Evolutionary conservation across 306 rosid species (phyloP).

Genomic region (Dalbergia cochinchinensis): DNA sequence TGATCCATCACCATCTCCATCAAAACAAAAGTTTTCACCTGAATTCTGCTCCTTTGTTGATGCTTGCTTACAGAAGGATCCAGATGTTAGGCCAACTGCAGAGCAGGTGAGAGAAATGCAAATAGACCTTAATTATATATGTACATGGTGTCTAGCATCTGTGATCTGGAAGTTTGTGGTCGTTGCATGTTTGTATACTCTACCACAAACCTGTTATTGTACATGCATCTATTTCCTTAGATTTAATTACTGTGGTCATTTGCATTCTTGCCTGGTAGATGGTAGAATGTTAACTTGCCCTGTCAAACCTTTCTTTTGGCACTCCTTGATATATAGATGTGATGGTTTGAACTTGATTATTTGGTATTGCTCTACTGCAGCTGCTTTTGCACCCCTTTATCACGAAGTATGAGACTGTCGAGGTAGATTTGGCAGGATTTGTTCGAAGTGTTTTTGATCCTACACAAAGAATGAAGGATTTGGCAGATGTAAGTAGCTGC

Average conservation of each 20-base stretch:
- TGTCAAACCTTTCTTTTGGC: constrained; percentile 27
- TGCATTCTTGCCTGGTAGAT: constrained; percentile 15
- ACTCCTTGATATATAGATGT: constrained; percentile 20
- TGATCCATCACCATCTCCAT: constrained; percentile 94
- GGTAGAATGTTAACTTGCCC: constrained; percentile 12
- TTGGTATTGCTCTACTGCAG: constrained; percentile 60
- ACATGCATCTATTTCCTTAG: constrained; percentile 15
- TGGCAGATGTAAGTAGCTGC: constrained; percentile 87
- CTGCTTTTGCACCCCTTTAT: constrained; percentile 90
- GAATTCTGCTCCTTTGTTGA: constrained; percentile 94
- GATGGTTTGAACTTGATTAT: constrained; percentile 46
- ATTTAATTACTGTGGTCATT: constrained; percentile 28
- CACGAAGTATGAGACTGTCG: constrained; percentile 60
- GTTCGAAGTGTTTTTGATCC: constrained; percentile 92
- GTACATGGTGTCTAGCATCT: constrained; percentile 27
- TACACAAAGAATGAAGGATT: constrained; percentile 89
- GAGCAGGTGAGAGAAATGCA: constrained; percentile 71
- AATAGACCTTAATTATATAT: constrained; percentile 31
- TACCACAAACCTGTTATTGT: not conserved
- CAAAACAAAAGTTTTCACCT: constrained; percentile 79
- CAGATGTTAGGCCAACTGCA: constrained; percentile 91
- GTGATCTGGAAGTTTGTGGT: constrained; percentile 22
- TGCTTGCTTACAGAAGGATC: constrained; percentile 89
- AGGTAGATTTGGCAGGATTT: constrained; percentile 79
- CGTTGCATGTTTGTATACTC: not conserved